phyloP scores from a whole-genome alignment of 768 basidiomycete species.

The Mycena capillaripes region DNA sequence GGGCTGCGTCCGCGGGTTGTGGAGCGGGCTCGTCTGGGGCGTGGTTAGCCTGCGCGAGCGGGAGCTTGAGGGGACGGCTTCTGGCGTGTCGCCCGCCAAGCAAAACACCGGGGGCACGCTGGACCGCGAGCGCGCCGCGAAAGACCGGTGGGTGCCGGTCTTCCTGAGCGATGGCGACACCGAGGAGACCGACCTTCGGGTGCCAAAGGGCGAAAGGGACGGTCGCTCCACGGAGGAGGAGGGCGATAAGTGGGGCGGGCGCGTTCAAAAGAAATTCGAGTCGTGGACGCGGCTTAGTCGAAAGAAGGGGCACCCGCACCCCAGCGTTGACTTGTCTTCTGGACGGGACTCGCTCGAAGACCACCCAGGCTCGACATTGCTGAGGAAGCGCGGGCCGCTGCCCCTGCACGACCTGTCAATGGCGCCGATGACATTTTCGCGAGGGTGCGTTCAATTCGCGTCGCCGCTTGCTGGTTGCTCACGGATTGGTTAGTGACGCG shows the following conservation, averaged over 20 bases:
- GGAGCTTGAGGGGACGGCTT: constrained; percentile 41
- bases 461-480: not conserved
- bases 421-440: constrained; percentile 20
- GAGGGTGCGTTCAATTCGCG: constrained; percentile 3
- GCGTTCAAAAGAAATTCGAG: constrained; percentile 59
- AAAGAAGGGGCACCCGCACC: constrained; percentile 24
- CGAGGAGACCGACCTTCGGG: constrained; percentile 39
- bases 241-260: constrained; percentile 59
- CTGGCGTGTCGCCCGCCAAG: constrained; percentile 22
- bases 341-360: constrained; percentile 35
- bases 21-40: constrained; percentile 58
- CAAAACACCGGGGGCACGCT: constrained; percentile 35
- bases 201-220: constrained; percentile 45
- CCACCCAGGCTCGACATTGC: not conserved
- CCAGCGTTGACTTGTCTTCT: constrained; percentile 27
- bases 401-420: constrained; percentile 19
- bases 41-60: constrained; percentile 56
- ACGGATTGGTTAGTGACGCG: constrained; percentile 23
- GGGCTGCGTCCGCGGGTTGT: constrained; percentile 56
- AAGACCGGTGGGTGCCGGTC: constrained; percentile 41
- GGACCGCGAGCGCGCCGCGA: constrained; percentile 34
- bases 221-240: constrained; percentile 61
- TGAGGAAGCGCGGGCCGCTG: constrained; percentile 23
- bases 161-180: constrained; percentile 59
- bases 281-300: constrained; percentile 55